phyloP scores from a whole-genome alignment of 306 rosid genomes.

The Corylus heterophylla region DNA sequence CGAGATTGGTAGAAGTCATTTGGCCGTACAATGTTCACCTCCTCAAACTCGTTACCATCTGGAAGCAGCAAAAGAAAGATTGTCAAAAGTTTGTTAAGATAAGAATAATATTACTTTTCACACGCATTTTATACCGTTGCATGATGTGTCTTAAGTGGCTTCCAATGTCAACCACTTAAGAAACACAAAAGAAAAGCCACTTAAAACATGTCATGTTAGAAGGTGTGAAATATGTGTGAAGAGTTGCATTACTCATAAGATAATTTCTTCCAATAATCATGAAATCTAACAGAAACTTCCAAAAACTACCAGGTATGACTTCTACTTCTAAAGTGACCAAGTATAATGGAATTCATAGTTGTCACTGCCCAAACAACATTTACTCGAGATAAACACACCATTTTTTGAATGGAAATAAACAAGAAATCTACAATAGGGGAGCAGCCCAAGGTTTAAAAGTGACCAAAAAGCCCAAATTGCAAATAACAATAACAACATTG shows the following conservation, averaged over 20 bases:
- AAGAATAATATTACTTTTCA: background rate
- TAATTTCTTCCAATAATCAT: slow-evolving; percentile 1
- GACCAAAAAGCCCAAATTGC: background rate
- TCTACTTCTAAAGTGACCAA: background rate
- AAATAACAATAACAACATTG: too few relatives aligned
- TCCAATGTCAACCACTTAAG: too few relatives aligned
- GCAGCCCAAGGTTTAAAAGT: background rate
- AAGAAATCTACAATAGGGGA: background rate
- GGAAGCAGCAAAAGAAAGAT: slow-evolving; percentile 22
- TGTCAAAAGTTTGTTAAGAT: slow-evolving; percentile 5
- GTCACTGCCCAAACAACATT: background rate
- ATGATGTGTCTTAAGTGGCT: too few relatives aligned
- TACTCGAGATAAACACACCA: background rate
- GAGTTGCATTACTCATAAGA: background rate
- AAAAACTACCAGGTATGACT: background rate
- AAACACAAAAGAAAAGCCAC: too few relatives aligned
- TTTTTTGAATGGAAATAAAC: background rate
- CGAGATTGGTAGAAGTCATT: slow-evolving; percentile 67
- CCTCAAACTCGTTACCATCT: slow-evolving; percentile 91
- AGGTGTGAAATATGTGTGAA: too few relatives aligned
- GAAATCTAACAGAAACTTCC: slow-evolving; percentile 10
- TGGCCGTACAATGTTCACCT: slow-evolving; percentile 61
- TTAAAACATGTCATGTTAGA: too few relatives aligned
- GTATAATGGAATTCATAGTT: background rate
- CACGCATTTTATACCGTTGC: too few relatives aligned